phyloP scores from a whole-genome alignment of 139 green algal genomes.

The Tetradesmus lagerheimii region DNA sequence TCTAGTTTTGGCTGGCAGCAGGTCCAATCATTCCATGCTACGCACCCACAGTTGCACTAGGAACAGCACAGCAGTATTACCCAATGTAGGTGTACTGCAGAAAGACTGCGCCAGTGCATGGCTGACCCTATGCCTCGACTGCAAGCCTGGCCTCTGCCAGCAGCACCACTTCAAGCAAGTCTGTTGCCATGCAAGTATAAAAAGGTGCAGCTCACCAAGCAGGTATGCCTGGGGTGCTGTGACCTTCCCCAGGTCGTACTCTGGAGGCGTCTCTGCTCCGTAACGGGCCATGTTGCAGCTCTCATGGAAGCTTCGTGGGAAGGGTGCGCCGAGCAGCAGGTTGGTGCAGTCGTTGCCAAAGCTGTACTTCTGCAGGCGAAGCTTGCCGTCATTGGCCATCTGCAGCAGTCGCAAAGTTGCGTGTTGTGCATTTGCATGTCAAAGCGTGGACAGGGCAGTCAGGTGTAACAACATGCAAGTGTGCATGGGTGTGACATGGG shows the following conservation, averaged over 20 bases:
- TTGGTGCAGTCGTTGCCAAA: slow-evolving; percentile 47
- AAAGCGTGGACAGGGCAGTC: neutral
- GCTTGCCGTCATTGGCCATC: slow-evolving; percentile 20
- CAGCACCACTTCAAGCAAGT: neutral
- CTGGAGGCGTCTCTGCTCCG: slow-evolving; percentile 51
- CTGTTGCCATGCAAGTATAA: neutral
- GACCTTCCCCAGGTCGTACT: slow-evolving; percentile 63
- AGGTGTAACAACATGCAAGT: neutral
- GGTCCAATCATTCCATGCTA: too few relatives aligned
- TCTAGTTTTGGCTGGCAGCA: too few relatives aligned
- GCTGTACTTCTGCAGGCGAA: slow-evolving; percentile 32
- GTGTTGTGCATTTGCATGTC: neutral
- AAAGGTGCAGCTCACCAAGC: slow-evolving; percentile 31
- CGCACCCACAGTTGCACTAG: too few relatives aligned
- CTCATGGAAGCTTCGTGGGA: slow-evolving; percentile 10
- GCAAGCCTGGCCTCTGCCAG: neutral
- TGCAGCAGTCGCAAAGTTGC: slow-evolving; percentile 30
- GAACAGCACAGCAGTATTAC: too few relatives aligned
- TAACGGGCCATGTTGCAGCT: slow-evolving; percentile 60
- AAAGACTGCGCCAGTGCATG: too few relatives aligned
- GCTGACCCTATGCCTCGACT: too few relatives aligned
- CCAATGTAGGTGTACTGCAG: too few relatives aligned
- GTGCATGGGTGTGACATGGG: too few relatives aligned
- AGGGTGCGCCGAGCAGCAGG: neutral
- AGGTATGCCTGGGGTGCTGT: slow-evolving; percentile 54